Base-by-base conservation (phyloP, 2,329 filamentous ascomycete genomes). In the Exophiala bonariae region DNA sequence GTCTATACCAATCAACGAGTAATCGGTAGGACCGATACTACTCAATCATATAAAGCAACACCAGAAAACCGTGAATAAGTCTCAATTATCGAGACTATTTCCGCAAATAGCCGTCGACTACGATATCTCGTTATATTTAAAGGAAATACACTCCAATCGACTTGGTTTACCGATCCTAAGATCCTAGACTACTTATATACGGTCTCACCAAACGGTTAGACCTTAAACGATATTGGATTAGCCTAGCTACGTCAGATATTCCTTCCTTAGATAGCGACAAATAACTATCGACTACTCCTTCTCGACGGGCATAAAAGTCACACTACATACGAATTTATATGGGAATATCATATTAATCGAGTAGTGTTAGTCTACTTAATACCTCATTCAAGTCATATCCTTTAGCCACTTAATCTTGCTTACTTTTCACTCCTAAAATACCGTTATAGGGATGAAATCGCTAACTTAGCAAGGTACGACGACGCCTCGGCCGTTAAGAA, bases 391-490 rank as follows among this genome's bases (percentile, higher is more conserved):
- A 69, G 52, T 8, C 41, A 60, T 39, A 32, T 59, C 16, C 43
- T 55, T 8, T 35, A 59, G 44, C 55, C 52, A 30, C 49, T 60
- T 19, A 48, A 59, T 52, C 40, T 55, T 30, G 30, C 52, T 8
- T 44, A 18, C 33, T 55, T 55, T 46, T 55, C 46, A 32, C 46
- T 35, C 13, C 16, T 50, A 10, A 53, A 55, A 42, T 26, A 84
- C 83, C 85, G 44, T n/a, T 47, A 47, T 47, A 18, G 38, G 33
- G 38, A 31, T 3, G 3, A 42, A 19, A 36, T 47, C 9, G 28
- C 44, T 42, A 17, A 47, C 35, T 23, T 47, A 28, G 31, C 44
- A 28, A 43, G 44, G 26, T 47, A 42, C 39, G 31, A 47, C 39
- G 38, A 43, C 14, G 13, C 31, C 10, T 13, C 4, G 14, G n/a